Evolutionary conservation across 2,329 filamentous ascomycete species (phyloP).

Genomic region (Pseudocercospora crystallina): DNA sequence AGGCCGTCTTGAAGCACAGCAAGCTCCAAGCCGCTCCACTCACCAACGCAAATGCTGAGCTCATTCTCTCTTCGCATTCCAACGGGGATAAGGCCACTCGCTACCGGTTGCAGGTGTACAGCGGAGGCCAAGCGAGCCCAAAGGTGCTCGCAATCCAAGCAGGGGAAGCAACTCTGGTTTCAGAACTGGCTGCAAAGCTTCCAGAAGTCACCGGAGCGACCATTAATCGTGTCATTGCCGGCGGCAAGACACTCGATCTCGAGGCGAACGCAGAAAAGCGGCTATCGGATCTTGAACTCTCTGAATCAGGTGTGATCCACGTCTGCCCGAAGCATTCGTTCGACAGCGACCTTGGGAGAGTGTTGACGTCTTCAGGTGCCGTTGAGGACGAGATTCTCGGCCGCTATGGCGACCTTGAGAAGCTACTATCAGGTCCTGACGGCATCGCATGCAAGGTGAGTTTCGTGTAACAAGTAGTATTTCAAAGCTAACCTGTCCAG

Average conservation of each 20-base stretch:
- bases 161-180: slow-evolving; percentile 14
- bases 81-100: slow-evolving; percentile 7
- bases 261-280: slow-evolving; percentile 10
- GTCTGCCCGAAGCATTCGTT: slow-evolving; percentile 28
- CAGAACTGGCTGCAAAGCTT: slow-evolving; percentile 24
- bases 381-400: slow-evolving; percentile 78
- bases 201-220: slow-evolving; percentile 25
- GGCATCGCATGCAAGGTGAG: slow-evolving; percentile 49
- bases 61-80: background rate
- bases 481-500: slow-evolving; percentile 37
- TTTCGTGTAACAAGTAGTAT: background rate
- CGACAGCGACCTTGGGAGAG: slow-evolving; percentile 25
- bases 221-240: slow-evolving; percentile 26
- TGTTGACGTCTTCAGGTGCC: slow-evolving; percentile 38
- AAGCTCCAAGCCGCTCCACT: slow-evolving; percentile 5
- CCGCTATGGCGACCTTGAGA: slow-evolving; percentile 82
- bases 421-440: slow-evolving; percentile 66
- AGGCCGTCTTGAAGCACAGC: slow-evolving; percentile 20
- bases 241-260: slow-evolving; percentile 25
- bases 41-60: background rate
- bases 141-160: slow-evolving; percentile 19
- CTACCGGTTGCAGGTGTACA: slow-evolving; percentile 25
- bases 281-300: slow-evolving; percentile 24
- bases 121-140: slow-evolving; percentile 19
- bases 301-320: slow-evolving; percentile 24